Conservation (phyloP, 2,329 filamentous ascomycete species). For the Colletotrichum sp. region DNA sequence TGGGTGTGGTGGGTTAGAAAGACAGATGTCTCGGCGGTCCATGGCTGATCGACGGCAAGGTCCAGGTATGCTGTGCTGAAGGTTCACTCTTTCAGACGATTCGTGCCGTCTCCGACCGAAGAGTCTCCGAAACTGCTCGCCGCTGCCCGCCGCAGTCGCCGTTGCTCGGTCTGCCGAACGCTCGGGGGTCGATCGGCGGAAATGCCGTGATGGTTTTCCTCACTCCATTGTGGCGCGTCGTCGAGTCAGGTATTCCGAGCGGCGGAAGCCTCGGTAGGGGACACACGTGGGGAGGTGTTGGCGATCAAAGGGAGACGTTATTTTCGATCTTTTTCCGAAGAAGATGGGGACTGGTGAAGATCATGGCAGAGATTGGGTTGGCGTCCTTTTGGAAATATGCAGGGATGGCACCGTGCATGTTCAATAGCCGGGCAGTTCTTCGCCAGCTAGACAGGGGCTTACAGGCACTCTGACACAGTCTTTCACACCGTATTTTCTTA, state of each 20-base stretch:
- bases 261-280: not conserved
- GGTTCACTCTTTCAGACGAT: not conserved
- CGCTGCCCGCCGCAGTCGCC: not conserved
- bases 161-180: not conserved
- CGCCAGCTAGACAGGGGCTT: not conserved
- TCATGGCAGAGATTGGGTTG: not conserved
- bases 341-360: not conserved
- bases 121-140: not conserved
- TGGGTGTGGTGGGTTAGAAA: not conserved
- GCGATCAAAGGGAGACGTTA: not conserved
- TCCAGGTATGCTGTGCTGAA: not conserved
- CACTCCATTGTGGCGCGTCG: not conserved
- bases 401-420: not conserved
- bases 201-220: not conserved
- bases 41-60: not conserved
- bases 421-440: not conserved
- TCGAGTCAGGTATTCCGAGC: not conserved
- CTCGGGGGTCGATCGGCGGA: not conserved
- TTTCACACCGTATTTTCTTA: not conserved
- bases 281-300: not conserved
- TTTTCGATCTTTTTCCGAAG: not conserved
- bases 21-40: not conserved
- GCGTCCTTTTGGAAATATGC: not conserved
- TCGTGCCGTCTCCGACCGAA: not conserved
- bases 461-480: not conserved